phyloP scores from a whole-genome alignment of 2,329 filamentous ascomycete genomes.

The Cercospora brassicicola region DNA sequence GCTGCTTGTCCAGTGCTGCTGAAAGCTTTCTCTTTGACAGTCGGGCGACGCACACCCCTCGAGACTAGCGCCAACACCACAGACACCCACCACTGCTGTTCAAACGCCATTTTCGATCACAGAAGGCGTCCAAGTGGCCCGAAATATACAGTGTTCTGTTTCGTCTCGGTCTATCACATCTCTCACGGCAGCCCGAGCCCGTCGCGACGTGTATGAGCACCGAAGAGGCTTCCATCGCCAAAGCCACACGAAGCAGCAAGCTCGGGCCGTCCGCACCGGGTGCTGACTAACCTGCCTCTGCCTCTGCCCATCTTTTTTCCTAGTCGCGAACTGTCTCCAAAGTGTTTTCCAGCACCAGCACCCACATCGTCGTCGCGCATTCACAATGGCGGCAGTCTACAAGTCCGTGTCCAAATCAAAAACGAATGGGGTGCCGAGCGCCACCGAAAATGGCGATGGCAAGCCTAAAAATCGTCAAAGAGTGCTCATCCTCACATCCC shows the following conservation, averaged over 20 bases:
- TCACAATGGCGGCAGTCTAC: slow-evolving; percentile 57
- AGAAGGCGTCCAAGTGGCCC: not conserved
- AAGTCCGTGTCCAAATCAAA: slow-evolving; percentile 53
- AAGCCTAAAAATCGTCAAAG: slow-evolving; percentile 53
- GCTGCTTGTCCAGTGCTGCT: not conserved
- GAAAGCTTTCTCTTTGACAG: not conserved
- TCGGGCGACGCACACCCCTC: not conserved
- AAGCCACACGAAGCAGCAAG: not conserved
- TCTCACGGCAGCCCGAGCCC: not conserved
- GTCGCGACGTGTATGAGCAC: not conserved
- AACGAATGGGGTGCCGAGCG: slow-evolving; percentile 37
- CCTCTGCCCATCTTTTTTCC: not conserved
- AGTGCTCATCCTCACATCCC: slow-evolving; percentile 85
- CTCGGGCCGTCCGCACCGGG: not conserved
- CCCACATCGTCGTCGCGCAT: slow-evolving; percentile 2
- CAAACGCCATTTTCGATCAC: not conserved
- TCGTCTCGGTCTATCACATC: not conserved
- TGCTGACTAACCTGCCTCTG: not conserved
- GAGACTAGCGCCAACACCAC: not conserved
- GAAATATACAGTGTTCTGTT: not conserved
- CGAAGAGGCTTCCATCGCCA: not conserved
- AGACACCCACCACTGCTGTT: not conserved
- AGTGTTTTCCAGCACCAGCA: not conserved
- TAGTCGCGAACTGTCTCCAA: not conserved
- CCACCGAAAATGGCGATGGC: slow-evolving; percentile 31